Percentiles rank a stretch among this genome's conserved stretches.
Evolutionary conservation across 495 filamentous ascomycete species (phyloP).

Genomic region (Neurospora sp.): DNA sequence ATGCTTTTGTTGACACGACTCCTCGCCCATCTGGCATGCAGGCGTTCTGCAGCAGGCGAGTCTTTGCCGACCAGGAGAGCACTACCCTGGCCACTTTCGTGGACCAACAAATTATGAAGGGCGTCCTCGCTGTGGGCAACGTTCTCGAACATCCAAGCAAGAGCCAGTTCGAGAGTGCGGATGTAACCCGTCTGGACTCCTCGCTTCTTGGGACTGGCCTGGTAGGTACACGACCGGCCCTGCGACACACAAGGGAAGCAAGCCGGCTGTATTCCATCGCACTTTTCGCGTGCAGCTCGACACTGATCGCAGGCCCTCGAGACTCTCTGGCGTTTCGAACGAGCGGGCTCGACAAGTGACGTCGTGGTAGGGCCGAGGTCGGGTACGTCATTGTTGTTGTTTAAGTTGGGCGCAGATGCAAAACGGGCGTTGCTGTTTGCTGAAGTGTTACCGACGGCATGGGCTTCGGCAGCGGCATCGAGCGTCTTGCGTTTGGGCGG

Average conservation of each 20-base stretch:
- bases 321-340: conserved; percentile 48
- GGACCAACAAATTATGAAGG: conserved; percentile 20
- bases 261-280: conserved; percentile 51
- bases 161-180: conserved; percentile 44
- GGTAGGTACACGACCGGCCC: conserved; percentile 54
- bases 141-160: conserved; percentile 28
- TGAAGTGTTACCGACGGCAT: background rate
- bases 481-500: conserved; percentile 14
- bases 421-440: background rate
- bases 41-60: conserved; percentile 37
- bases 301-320: conserved; percentile 61
- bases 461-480: conserved; percentile 2
- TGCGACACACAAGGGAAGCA: conserved; percentile 55
- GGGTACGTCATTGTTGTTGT: conserved; percentile 9
- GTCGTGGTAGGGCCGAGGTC: conserved; percentile 12
- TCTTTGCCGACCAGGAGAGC: conserved; percentile 35
- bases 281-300: conserved; percentile 54
- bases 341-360: conserved; percentile 4
- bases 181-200: conserved; percentile 59
- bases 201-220: conserved; percentile 60
- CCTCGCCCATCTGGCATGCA: conserved; percentile 50
- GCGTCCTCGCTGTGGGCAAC: conserved; percentile 20
- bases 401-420: background rate
- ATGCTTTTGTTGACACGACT: conserved; percentile 44
- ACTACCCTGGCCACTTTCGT: conserved; percentile 13